Conservation (phyloP, 495 filamentous ascomycete species). For the Trichoderma asperelloides region DNA sequence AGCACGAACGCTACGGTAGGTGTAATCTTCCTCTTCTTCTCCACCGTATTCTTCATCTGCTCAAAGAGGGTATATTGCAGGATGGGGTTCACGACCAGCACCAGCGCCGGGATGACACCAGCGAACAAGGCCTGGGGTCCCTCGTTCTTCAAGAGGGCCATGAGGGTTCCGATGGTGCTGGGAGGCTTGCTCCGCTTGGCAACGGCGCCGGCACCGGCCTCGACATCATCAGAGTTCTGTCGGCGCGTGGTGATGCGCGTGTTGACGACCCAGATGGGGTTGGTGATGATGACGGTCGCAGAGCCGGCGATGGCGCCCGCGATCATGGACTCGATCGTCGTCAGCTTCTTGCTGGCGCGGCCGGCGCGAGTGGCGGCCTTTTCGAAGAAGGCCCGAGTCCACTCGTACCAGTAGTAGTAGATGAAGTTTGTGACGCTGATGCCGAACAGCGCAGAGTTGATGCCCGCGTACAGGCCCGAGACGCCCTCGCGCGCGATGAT, state of each 20-base stretch:
- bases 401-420: conserved; percentile 99
- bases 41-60: conserved; percentile 68
- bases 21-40: conserved; percentile 51
- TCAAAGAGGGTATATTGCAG: conserved; percentile 98
- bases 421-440: conserved; percentile 99
- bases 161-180: conserved; percentile 69
- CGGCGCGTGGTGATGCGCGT: conserved; percentile 93
- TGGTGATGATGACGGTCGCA: conserved; percentile 90
- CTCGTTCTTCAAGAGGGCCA: conserved; percentile 67
- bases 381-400: conserved; percentile 85
- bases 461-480: conserved; percentile 75
- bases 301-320: conserved; percentile 91
- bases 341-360: conserved; percentile 74
- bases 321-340: conserved; percentile 83
- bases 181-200: conserved; percentile 40
- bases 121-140: conserved; percentile 79
- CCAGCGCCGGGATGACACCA: conserved; percentile 83
- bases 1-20: conserved; percentile 83
- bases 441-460: conserved; percentile 88
- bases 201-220: conserved; percentile 22
- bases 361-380: conserved; percentile 64
- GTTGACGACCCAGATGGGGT: conserved; percentile 98
- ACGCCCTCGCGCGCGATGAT: conserved; percentile 90
- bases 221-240: conserved; percentile 43
- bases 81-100: conserved; percentile 96